Evolutionary conservation across 2,329 filamentous ascomycete species (phyloP).

Genomic region (Thelonectria discophora): DNA sequence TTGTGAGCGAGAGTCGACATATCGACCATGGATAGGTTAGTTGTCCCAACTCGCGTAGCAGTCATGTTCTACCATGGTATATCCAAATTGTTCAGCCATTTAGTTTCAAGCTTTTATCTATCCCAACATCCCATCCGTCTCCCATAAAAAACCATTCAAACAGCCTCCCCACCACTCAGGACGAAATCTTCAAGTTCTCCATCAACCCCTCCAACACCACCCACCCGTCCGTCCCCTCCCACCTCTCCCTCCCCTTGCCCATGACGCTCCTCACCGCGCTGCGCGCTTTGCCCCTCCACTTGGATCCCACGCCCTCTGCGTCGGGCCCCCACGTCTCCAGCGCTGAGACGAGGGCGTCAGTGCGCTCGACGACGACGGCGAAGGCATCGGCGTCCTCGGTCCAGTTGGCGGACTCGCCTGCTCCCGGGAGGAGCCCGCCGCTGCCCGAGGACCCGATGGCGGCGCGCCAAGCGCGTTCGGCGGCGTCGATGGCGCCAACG

Average conservation of each 20-base stretch:
- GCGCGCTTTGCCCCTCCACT: conserved; percentile 89
- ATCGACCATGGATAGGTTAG: neutral
- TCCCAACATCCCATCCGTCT: conserved; percentile 6
- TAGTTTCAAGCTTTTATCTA: conserved; percentile 22
- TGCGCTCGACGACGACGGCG: conserved; percentile 78
- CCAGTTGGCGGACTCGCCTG: conserved; percentile 46
- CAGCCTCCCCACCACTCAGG: neutral
- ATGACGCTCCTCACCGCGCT: conserved; percentile 85
- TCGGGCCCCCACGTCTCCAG: conserved; percentile 81
- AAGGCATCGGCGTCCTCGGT: conserved; percentile 69
- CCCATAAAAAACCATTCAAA: conserved; percentile 9
- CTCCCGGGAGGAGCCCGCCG: conserved; percentile 54
- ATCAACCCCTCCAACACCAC: conserved; percentile 64
- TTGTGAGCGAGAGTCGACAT: neutral
- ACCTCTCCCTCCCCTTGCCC: conserved; percentile 80
- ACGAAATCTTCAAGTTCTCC: conserved; percentile 59
- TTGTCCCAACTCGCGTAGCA: neutral
- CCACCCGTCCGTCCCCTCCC: conserved; percentile 82
- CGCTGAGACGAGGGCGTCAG: conserved; percentile 80
- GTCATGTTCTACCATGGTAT: neutral
- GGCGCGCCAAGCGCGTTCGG: conserved; percentile 90
- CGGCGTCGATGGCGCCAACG: conserved; percentile 77
- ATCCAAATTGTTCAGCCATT: conserved; percentile 3
- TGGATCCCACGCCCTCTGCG: conserved; percentile 73
- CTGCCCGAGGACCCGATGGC: conserved; percentile 63